phyloP scores from a whole-genome alignment of 78 protist species.

The Chrysochromulina tobinii region DNA sequence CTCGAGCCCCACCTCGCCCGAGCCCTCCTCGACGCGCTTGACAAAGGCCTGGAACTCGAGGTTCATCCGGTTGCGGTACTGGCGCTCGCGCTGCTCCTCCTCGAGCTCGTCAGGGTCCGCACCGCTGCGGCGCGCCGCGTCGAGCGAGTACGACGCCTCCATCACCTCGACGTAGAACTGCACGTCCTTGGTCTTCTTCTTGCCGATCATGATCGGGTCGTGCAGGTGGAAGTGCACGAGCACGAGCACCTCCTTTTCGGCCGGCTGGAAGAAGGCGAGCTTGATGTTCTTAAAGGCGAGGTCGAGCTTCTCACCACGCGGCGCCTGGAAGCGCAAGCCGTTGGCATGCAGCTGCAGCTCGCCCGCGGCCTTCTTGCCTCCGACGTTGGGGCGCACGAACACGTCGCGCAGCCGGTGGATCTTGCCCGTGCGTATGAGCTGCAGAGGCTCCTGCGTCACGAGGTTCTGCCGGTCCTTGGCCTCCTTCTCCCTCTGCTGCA shows the following conservation, averaged over 20 bases:
- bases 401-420: slow-evolving; percentile 65
- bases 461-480: slow-evolving; percentile 53
- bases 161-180: slow-evolving; percentile 88
- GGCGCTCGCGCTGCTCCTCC: slow-evolving; percentile 85
- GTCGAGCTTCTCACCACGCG: slow-evolving; percentile 64
- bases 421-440: slow-evolving; percentile 39
- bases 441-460: slow-evolving; percentile 75
- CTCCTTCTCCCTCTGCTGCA: slow-evolving; percentile 45
- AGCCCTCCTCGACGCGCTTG: slow-evolving; percentile 54
- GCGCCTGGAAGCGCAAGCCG: slow-evolving; percentile 85
- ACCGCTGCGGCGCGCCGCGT: neutral
- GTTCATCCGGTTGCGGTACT: slow-evolving; percentile 66
- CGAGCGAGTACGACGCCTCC: slow-evolving; percentile 48
- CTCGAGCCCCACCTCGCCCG: slow-evolving; percentile 41
- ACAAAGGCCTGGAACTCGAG: slow-evolving; percentile 65
- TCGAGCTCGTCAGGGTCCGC: slow-evolving; percentile 83
- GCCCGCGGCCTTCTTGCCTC: slow-evolving; percentile 70
- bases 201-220: slow-evolving; percentile 86
- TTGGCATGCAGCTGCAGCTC: slow-evolving; percentile 86
- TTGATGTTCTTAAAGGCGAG: slow-evolving; percentile 82
- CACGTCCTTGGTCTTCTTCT: slow-evolving; percentile 87
- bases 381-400: slow-evolving; percentile 68
- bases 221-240: slow-evolving; percentile 90
- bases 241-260: slow-evolving; percentile 76
- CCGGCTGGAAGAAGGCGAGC: slow-evolving; percentile 92